Percentiles rank a stretch among this genome's conserved stretches.
Evolutionary conservation across 1,284 basidiomycete species (phyloP).

Genomic region (Inonotus obliquus): DNA sequence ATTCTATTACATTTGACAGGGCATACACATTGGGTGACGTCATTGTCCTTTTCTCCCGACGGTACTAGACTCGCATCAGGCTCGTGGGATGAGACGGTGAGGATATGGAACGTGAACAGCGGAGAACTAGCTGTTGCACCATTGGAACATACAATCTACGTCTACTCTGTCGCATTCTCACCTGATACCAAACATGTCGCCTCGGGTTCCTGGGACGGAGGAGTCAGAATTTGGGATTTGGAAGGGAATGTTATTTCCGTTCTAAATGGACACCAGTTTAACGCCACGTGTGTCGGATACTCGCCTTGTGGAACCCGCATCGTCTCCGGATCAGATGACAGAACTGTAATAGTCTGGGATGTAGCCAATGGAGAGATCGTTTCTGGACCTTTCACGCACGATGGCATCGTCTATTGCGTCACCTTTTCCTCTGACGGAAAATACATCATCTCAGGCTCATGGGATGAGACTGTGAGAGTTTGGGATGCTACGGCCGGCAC

Average conservation of each 20-base stretch:
- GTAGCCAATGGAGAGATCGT: conserved; percentile 1
- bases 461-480: not conserved
- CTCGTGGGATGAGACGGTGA: not conserved
- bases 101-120: not conserved
- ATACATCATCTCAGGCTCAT: no score
- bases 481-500: not conserved
- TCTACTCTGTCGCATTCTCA: not conserved
- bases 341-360: conserved; percentile 19
- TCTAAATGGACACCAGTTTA: conserved; percentile 8
- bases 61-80: not conserved
- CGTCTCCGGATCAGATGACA: conserved; percentile 17
- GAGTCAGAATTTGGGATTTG: not conserved
- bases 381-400: not conserved
- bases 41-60: conserved; percentile 17
- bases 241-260: not conserved
- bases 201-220: not conserved
- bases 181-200: not conserved
- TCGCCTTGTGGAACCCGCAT: conserved; percentile 13
- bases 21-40: conserved; percentile 19
- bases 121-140: not conserved
- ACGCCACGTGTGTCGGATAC: not conserved
- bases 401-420: not conserved
- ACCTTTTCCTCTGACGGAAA: conserved; percentile 2
- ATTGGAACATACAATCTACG: not conserved
- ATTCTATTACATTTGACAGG: not conserved